These are phyloP conservation scores for Taphrina pruni DNA, from an alignment of 1,139 yeast species.

Conservation along the genomic window DNA sequence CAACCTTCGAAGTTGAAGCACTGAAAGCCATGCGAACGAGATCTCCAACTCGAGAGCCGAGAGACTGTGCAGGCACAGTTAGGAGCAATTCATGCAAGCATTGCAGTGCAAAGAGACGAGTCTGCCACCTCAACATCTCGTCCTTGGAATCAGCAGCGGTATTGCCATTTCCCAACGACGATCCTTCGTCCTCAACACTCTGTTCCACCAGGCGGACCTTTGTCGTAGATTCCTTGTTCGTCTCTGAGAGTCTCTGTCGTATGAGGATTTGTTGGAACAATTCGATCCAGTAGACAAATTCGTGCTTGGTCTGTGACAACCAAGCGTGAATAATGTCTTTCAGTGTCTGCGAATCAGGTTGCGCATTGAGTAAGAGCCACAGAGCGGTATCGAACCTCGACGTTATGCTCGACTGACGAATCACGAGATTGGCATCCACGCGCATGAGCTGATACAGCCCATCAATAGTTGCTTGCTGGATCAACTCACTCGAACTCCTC, in stretches of 20 bases:
- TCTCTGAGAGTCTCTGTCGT: conserved; percentile 48
- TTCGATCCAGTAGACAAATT: conserved; percentile 51
- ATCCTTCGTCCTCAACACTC: conserved; percentile 55
- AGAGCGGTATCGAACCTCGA: conserved; percentile 49
- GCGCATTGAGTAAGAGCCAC: conserved; percentile 53
- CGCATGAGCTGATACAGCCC: conserved; percentile 53
- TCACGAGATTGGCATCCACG: conserved; percentile 50
- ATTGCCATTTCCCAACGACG: conserved; percentile 54
- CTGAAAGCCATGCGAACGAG: conserved; percentile 81
- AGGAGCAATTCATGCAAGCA: conserved; percentile 62
- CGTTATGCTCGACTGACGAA: conserved; percentile 36
- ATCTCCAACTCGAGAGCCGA: conserved; percentile 67
- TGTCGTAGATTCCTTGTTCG: conserved; percentile 43
- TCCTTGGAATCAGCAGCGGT: conserved; percentile 45
- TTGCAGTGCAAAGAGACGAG: conserved; percentile 66
- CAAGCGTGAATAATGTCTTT: conserved; percentile 40
- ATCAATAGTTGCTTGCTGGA: conserved; percentile 52
- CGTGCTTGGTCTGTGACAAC: conserved; percentile 36
- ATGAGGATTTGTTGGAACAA: conserved; percentile 52
- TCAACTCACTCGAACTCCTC: conserved; percentile 50
- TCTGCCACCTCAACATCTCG: conserved; percentile 69
- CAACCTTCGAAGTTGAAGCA: conserved; percentile 76
- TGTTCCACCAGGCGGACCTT: conserved; percentile 54
- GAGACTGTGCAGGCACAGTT: conserved; percentile 49
- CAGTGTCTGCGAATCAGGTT: conserved; percentile 46